Evolutionary conservation across 805 yeast species (phyloP).

Genomic region (Teunomyces atbi): DNA sequence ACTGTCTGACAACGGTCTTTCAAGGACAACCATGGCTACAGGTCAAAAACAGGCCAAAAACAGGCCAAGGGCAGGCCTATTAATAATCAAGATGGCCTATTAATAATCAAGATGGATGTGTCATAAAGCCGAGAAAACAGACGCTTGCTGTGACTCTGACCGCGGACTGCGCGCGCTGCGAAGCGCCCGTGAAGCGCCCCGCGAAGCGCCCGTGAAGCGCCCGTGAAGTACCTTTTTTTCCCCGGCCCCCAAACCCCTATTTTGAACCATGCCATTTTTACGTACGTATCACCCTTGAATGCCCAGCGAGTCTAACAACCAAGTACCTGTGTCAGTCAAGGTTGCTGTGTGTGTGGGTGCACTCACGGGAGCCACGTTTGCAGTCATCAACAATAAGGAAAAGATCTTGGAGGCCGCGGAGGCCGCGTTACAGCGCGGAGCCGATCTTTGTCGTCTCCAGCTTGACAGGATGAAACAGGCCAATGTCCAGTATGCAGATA

Average conservation of each 20-base stretch:
- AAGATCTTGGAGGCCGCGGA: slow-evolving; percentile 29
- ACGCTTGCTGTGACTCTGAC: too few relatives aligned
- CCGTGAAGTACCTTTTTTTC: too few relatives aligned
- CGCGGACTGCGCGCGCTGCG: too few relatives aligned
- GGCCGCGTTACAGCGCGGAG: slow-evolving; percentile 26
- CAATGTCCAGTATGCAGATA: slow-evolving; percentile 21
- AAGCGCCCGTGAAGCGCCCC: too few relatives aligned
- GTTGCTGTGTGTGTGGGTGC: slow-evolving; percentile 33
- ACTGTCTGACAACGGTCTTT: slow-evolving; percentile 27
- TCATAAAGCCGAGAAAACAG: too few relatives aligned
- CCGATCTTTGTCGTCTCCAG: slow-evolving; percentile 23
- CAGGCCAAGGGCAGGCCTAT: too few relatives aligned
- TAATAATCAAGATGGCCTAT: too few relatives aligned
- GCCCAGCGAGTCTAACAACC: slow-evolving; percentile 5
- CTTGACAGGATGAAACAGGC: slow-evolving; percentile 14
- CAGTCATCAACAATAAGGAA: slow-evolving; percentile 28
- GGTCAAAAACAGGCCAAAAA: too few relatives aligned
- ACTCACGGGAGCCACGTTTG: slow-evolving; percentile 33
- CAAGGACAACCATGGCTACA: slow-evolving; percentile 9
- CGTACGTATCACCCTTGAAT: background rate
- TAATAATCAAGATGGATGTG: too few relatives aligned
- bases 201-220: too few relatives aligned
- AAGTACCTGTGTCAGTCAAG: slow-evolving; percentile 35
- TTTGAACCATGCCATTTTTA: background rate
- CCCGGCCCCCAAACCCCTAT: background rate